Base-by-base conservation (phyloP, 208 protist genomes). In the Herpetomonas tarakana region DNA sequence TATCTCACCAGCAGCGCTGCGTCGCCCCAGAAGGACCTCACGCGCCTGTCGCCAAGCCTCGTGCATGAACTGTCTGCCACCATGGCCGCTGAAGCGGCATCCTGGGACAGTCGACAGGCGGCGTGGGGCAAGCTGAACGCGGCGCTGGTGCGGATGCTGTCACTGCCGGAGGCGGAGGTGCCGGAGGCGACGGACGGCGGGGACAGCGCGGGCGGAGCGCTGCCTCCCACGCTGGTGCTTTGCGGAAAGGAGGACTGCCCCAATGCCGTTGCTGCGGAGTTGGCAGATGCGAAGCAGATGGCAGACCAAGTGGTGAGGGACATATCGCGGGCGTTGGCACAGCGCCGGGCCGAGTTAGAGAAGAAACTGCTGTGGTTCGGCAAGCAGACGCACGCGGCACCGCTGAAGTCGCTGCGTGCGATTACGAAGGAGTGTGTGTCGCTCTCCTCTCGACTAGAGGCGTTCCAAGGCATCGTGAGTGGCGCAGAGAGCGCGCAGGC, bases 311-410 rank as follows among this genome's bases (percentile, higher is more conserved):
- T 51, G 3, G 38, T 49, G 1, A 28, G 3, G 4, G 28, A 26
- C 35, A 21, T 59, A 9, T 31, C 27, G 2, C 2, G 18, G 9
- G 54, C 54, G 24, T 2, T 47, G 24, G 35, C 12, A 28, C 39
- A 47, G 18, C 35, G 31, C 12, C 2, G 29, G 35, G 4, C 2
- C 11, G 54, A 59, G 35, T 16, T 49, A 27, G 31, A 28, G 35
- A 86, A 86, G 50, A 80, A 81, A 52, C 35, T 79, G 61, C 57
- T 62, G 38, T 86, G 78, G 78, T 68, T 86, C 22, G 31, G 56
- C 24, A 70, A 71, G 49, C 78, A 86, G 62, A 58, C 61, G 2
- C 70, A 74, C 46, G 62, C 82, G 24, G 45, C 54, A 25, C 68
- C 75, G 28, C 64, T 92, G 11, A 38, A 44, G 51, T 65, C 81